Evolutionary conservation across 441 rosid genomes (phyloP).

Genomic region (Arabidopsis lyrata): DNA sequence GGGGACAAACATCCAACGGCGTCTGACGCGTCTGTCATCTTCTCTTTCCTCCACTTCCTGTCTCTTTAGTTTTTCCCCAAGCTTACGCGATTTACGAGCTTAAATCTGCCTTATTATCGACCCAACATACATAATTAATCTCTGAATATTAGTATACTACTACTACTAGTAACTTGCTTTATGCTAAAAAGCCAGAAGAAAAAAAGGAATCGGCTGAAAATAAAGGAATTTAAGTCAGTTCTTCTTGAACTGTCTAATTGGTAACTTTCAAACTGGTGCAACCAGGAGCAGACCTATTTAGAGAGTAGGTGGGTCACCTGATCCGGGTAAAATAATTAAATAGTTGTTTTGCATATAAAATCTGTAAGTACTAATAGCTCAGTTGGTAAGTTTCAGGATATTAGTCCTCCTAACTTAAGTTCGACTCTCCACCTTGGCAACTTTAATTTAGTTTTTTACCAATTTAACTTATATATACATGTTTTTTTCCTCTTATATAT

Average conservation of each 20-base stretch:
- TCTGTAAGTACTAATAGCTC: no score
- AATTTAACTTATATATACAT: no score
- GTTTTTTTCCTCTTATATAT: no score
- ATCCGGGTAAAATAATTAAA: no score
- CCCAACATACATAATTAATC: constrained; percentile 27
- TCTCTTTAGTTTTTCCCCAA: constrained; percentile 33
- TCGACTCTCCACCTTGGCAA: no score
- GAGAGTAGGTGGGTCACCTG: no score
- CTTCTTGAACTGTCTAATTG: not conserved
- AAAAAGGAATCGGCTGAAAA: not conserved
- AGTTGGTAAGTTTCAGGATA: no score
- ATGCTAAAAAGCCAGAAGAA: constrained; percentile 4
- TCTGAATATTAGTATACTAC: constrained; percentile 11
- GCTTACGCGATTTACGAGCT: constrained; percentile 42
- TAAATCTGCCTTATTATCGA: constrained; percentile 40
- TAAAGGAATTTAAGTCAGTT: not conserved
- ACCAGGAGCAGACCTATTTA: no score
- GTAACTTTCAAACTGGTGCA: not conserved
- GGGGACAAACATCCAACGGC: constrained; percentile 57
- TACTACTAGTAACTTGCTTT: not conserved
- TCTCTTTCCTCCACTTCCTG: constrained; percentile 44
- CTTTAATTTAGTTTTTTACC: no score
- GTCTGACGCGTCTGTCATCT: constrained; percentile 49
- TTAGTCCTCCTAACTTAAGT: no score
- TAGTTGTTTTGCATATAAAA: no score